phyloP scores from a whole-genome alignment of 169 alveolate genomes.

The Toxoplasma gondii region DNA sequence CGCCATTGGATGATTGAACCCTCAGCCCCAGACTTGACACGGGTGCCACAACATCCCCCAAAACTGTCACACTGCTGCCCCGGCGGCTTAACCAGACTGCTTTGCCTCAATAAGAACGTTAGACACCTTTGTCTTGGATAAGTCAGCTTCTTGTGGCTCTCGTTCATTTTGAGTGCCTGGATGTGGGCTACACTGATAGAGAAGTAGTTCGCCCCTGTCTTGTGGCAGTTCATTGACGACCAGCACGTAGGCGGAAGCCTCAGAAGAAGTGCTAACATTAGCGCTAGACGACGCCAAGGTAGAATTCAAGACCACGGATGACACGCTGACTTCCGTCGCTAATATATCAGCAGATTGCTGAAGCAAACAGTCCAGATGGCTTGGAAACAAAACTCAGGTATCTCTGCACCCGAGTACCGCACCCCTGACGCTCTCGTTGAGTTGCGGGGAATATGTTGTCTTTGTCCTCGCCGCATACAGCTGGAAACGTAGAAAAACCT shows the following conservation, averaged over 20 bases:
- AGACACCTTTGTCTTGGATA: too few relatives aligned
- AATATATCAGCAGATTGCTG: neutral
- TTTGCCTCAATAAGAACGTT: too few relatives aligned
- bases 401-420: neutral
- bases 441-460: too few relatives aligned
- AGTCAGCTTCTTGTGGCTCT: too few relatives aligned
- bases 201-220: neutral
- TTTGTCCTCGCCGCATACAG: neutral
- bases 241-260: neutral
- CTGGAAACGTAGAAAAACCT: neutral
- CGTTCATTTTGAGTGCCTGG: neutral
- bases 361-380: neutral
- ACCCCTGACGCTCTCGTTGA: neutral
- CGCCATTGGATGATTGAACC: too few relatives aligned
- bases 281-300: neutral
- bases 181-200: neutral
- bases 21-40: too few relatives aligned
- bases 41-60: too few relatives aligned
- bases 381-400: neutral
- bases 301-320: neutral
- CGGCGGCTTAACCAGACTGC: too few relatives aligned
- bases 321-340: neutral
- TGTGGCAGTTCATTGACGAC: neutral
- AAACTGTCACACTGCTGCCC: too few relatives aligned
- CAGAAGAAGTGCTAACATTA: neutral